Base-by-base conservation (phyloP, 2,329 filamentous ascomycete genomes). In the Byssochlamys sp. region DNA sequence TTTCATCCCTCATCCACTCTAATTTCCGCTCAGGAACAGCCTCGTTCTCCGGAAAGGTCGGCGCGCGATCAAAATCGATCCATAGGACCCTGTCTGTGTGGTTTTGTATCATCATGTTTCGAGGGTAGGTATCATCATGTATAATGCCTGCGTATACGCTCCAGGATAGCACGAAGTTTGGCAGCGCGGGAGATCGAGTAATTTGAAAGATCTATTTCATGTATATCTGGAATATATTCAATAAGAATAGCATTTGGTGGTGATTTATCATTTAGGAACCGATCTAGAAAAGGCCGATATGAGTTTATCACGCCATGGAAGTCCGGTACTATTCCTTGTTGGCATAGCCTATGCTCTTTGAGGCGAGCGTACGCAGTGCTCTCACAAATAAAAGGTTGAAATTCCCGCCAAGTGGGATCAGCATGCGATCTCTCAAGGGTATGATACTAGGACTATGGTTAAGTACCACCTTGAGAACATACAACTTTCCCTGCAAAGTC, bases 381-480 rank as follows among this genome's bases (percentile, higher is more conserved):
- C 33, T 65, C 61, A 27, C 55, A 57, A 25, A 58, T 50, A 52
- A 63, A 65, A 29, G 59, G 50, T 49, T 64, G 55, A 19, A 60
- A 25, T 58, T 63, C 61, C 4, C n/a, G 27, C 26, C 62, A 27
- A 1, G 55, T 26, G 9, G 58, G 31, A 51, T 64, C 62, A 14
- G 24, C 39, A 5, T 58, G 54, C 33, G 51, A 48, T 52, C n/a
- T 53, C 1, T 26, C 55, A 29, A 39, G 48, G 14, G 57, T 52
- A 49, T 61, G 63, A 6, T 62, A 64, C 63, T 63, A 25, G 14
- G 35, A 52, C 31, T 19, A 28, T 19, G 2, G 19, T 27, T 6
- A 49, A 33, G 45, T 56, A 62, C 61, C 53, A 65, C 60, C 52
- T 62, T 63, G 45, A 63, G 56, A 4, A 63, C 59, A 56, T 59